Percentiles rank a stretch among this genome's conserved stretches.
These are phyloP conservation scores for Rhodotorula sp. DNA, from an alignment of 1,284 basidiomycete species.

Conservation along the genomic window DNA sequence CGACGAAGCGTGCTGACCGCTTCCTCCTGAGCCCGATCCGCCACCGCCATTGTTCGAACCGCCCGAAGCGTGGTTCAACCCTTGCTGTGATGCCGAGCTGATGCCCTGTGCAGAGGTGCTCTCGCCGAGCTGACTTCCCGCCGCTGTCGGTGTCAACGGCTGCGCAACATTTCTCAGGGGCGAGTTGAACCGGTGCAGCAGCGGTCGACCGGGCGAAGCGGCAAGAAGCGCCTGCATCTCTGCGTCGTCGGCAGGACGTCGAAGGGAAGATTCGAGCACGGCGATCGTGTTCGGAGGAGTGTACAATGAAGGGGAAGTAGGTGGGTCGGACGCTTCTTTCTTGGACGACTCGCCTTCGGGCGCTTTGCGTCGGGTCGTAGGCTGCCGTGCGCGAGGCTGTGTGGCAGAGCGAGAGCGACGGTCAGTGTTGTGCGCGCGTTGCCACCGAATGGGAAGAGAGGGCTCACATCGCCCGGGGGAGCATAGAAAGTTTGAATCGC, in stretches of 20 bases:
- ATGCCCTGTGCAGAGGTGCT: neutral
- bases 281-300: conserved; percentile 28
- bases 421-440: neutral
- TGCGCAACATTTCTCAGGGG: conserved; percentile 33
- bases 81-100: neutral
- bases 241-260: conserved; percentile 20
- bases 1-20: neutral
- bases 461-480: conserved; percentile 30
- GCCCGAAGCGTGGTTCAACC: neutral
- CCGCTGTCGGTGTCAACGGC: conserved; percentile 37
- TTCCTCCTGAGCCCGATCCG: neutral
- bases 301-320: neutral
- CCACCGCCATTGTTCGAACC: neutral
- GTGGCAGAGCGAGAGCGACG: neutral
- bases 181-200: conserved; percentile 35
- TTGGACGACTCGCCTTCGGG: neutral
- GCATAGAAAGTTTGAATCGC: conserved; percentile 37
- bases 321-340: neutral
- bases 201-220: conserved; percentile 13
- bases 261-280: conserved; percentile 33
- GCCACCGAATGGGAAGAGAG: too few relatives aligned
- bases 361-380: conserved; percentile 23
- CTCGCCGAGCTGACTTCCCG: neutral
- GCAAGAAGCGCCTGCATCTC: conserved; percentile 17
- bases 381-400: conserved; percentile 35